phyloP scores from a whole-genome alignment of 352 stramenopile species.

The Phytophthora fragariae region DNA sequence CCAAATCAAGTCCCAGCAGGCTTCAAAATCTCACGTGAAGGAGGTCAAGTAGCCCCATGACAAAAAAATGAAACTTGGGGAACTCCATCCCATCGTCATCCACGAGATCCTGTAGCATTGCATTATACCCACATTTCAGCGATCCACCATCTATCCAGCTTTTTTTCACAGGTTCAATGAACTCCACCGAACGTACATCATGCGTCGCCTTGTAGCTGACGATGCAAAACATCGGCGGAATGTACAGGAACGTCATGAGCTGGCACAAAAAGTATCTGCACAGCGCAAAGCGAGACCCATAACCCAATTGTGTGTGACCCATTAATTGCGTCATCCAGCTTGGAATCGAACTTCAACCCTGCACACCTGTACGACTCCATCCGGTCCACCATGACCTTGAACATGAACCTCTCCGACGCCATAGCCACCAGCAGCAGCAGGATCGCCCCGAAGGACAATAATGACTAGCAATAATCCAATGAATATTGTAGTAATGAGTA shows the following conservation, averaged over 20 bases:
- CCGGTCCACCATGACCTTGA: constrained; percentile 90
- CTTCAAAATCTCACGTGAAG: constrained; percentile 60
- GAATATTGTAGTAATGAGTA: not conserved
- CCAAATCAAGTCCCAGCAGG: not conserved
- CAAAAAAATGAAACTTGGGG: constrained; percentile 88
- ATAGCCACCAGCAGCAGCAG: constrained; percentile 79
- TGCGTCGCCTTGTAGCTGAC: constrained; percentile 87
- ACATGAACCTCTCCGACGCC: constrained; percentile 86
- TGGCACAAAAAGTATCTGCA: constrained; percentile 88
- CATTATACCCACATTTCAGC: constrained; percentile 1
- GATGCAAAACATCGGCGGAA: constrained; percentile 87
- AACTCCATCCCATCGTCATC: constrained; percentile 89
- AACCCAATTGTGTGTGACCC: not conserved
- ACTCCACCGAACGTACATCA: constrained; percentile 44
- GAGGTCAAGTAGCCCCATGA: constrained; percentile 88
- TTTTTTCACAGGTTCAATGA: not conserved
- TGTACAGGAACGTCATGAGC: constrained; percentile 90
- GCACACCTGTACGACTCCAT: constrained; percentile 90
- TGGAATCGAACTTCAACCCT: not conserved
- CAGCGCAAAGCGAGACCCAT: not conserved
- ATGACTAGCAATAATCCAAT: constrained; percentile 49
- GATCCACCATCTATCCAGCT: not conserved
- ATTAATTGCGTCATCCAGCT: not conserved
- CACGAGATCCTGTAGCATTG: constrained; percentile 70
- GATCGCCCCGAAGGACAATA: constrained; percentile 80